A percentile compares a stretch with the other conserved stretches of the same genome.
Conservation (phyloP, 176 grass and related monocot species). For the Eragrostis curvula region DNA sequence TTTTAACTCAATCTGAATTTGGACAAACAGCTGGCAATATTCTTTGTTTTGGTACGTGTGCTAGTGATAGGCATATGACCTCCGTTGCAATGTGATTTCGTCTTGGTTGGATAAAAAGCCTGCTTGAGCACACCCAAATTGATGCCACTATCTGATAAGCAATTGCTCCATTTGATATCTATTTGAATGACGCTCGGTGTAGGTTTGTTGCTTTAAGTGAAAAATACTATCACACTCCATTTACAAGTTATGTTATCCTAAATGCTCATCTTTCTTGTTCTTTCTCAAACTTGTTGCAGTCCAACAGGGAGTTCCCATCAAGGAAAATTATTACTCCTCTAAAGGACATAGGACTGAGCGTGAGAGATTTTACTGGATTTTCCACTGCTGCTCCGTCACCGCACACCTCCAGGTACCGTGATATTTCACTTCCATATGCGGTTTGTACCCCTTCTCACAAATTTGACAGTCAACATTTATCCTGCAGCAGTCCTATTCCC, state of each 20-base stretch:
- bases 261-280: slow-evolving; percentile 24
- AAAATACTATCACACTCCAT: slow-evolving; percentile 18
- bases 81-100: not conserved
- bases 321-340: slow-evolving; percentile 70
- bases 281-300: slow-evolving; percentile 47
- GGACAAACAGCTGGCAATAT: not conserved
- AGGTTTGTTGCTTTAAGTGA: not conserved
- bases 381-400: slow-evolving; percentile 60
- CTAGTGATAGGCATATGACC: not conserved
- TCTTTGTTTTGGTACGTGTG: not conserved
- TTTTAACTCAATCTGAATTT: slow-evolving; percentile 21
- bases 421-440: slow-evolving; percentile 8
- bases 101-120: slow-evolving; percentile 12
- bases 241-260: not conserved
- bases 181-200: slow-evolving; percentile 6
- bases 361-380: slow-evolving; percentile 49
- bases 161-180: not conserved
- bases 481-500: slow-evolving; percentile 47
- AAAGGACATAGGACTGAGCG: slow-evolving; percentile 57
- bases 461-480: slow-evolving; percentile 34
- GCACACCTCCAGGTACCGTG: slow-evolving; percentile 44
- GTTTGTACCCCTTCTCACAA: not conserved
- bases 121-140: not conserved
- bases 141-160: slow-evolving; percentile 10
- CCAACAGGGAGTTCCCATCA: slow-evolving; percentile 57